phyloP scores from a whole-genome alignment of 1,284 basidiomycete genomes.

The Dichomitus squalens region DNA sequence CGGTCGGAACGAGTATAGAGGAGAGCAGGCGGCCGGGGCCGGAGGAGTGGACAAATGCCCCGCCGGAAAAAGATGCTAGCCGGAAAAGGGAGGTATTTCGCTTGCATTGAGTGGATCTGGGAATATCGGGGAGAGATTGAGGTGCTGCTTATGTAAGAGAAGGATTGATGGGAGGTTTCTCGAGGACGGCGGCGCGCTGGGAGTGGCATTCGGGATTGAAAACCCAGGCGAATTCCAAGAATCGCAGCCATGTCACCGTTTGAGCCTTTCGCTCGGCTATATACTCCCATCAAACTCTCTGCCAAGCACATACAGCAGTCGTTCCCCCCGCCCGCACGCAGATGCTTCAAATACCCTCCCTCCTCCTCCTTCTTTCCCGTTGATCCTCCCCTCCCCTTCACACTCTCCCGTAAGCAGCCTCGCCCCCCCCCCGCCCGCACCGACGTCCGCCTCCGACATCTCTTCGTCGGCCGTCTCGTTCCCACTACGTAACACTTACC shows the following conservation, averaged over 20 bases:
- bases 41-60: neutral
- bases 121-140: neutral
- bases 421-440: conserved; percentile 1
- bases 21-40: neutral
- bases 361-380: conserved; percentile 14
- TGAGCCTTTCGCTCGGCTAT: conserved; percentile 1
- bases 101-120: neutral
- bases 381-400: conserved; percentile 18
- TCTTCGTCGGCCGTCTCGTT: neutral
- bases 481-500: conserved; percentile 12
- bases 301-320: conserved; percentile 12
- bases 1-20: neutral
- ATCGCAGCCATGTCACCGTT: neutral
- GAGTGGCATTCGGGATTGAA: neutral
- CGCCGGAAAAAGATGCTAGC: neutral
- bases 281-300: conserved; percentile 19
- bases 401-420: conserved; percentile 3
- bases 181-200: neutral
- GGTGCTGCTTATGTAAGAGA: conserved; percentile 1
- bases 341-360: conserved; percentile 22
- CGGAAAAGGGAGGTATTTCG: neutral
- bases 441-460: neutral
- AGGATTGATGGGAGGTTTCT: neutral
- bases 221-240: neutral
- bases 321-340: neutral